phyloP scores from a whole-genome alignment of 192 early-diverging fungal species.

The Geranomyces variabilis region DNA sequence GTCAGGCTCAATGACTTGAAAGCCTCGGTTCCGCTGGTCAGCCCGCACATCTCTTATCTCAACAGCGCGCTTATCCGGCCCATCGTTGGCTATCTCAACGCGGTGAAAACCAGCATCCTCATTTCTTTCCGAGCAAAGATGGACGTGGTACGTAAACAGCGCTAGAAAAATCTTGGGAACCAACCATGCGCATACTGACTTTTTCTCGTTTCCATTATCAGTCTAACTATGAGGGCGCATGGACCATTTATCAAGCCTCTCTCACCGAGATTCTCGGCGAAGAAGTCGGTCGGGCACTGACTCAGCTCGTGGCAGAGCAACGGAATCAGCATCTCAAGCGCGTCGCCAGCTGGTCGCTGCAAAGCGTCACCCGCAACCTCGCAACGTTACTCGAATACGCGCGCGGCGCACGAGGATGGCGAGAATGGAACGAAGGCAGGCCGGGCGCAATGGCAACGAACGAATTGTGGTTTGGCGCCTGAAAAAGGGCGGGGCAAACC shows the following conservation, averaged over 20 bases:
- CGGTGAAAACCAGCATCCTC: conserved; percentile 82
- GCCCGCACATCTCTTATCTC: conserved; percentile 74
- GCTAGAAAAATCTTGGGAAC: not conserved
- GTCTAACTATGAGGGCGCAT: conserved; percentile 90
- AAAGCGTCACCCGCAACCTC: conserved; percentile 73
- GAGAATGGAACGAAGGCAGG: conserved; percentile 16
- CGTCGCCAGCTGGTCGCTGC: conserved; percentile 87
- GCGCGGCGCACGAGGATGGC: conserved; percentile 52
- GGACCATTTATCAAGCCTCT: conserved; percentile 85
- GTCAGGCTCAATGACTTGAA: conserved; percentile 90
- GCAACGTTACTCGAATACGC: conserved; percentile 72
- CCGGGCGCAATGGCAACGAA: not conserved
- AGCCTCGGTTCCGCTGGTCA: conserved; percentile 79
- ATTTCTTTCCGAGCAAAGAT: conserved; percentile 80
- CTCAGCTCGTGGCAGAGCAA: conserved; percentile 75
- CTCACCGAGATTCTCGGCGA: conserved; percentile 74
- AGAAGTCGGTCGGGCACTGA: conserved; percentile 82
- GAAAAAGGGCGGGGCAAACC: no score
- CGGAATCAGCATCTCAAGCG: conserved; percentile 83
- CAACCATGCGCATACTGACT: not conserved
- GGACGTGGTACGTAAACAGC: conserved; percentile 58
- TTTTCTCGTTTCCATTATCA: conserved; percentile 17
- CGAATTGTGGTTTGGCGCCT: not conserved
- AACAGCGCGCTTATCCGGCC: conserved; percentile 87
- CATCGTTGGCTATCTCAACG: conserved; percentile 92